These are phyloP conservation scores for Westerdykella sp. DNA, from an alignment of 2,329 filamentous ascomycete species.

Conservation along the genomic window DNA sequence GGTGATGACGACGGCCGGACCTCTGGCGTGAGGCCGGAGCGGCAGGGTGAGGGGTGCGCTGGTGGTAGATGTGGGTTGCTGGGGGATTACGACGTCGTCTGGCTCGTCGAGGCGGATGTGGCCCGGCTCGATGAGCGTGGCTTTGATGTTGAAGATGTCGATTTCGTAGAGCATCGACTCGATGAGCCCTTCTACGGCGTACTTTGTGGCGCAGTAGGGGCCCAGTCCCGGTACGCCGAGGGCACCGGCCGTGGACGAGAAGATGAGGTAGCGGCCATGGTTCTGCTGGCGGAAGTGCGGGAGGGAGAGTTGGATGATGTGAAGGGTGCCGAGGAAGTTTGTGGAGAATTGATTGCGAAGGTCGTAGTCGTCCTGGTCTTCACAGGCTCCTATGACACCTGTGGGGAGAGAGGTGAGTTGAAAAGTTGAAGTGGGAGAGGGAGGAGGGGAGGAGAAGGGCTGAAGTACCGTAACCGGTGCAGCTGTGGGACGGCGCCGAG, in stretches of 20 bases:
- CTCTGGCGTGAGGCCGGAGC: background rate
- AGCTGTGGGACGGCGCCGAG: conserved; percentile 38
- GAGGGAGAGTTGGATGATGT: conserved; percentile 84
- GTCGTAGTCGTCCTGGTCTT: conserved; percentile 94
- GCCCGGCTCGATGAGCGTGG: conserved; percentile 86
- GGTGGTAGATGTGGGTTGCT: conserved; percentile 7
- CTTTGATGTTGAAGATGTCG: conserved; percentile 85
- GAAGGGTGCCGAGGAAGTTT: conserved; percentile 91
- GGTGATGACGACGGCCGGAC: background rate
- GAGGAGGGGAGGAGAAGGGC: background rate
- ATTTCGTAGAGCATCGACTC: conserved; percentile 97
- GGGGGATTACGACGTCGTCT: conserved; percentile 38
- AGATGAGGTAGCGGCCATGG: conserved; percentile 79
- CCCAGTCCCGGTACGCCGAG: conserved; percentile 90
- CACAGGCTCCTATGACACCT: conserved; percentile 81
- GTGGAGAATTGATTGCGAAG: conserved; percentile 95
- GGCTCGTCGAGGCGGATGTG: conserved; percentile 82
- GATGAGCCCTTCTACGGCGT: conserved; percentile 90
- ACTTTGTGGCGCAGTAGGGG: conserved; percentile 94
- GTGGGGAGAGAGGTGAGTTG: background rate
- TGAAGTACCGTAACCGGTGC: conserved; percentile 71
- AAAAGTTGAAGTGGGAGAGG: background rate
- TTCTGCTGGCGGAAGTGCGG: conserved; percentile 77
- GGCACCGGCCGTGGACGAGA: conserved; percentile 85
- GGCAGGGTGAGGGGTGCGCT: background rate